A percentile compares a stretch with the other conserved stretches of the same genome.
Conservation (phyloP, 345 rosid genomes). For the Eucalyptus tenuipes region DNA sequence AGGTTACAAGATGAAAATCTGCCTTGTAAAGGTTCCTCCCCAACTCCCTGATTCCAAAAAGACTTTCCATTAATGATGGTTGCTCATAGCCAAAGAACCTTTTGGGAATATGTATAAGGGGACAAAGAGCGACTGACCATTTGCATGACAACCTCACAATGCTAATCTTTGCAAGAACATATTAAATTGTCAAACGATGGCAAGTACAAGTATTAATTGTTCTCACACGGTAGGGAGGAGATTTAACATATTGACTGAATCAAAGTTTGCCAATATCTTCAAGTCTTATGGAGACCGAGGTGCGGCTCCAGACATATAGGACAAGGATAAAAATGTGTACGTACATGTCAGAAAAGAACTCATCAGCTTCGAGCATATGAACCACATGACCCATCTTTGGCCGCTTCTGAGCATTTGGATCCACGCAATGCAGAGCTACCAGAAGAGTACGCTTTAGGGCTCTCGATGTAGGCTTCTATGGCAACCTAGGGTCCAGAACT, state of each 20-base stretch:
- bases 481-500: conserved; percentile 69
- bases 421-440: conserved; percentile 85
- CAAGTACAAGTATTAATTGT: not conserved
- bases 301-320: not conserved
- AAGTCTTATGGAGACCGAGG: too few species aligned
- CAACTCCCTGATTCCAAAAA: not conserved
- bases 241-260: not conserved
- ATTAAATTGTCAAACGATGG: not conserved
- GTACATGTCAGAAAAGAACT: conserved; percentile 59
- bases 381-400: conserved; percentile 94
- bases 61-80: not conserved
- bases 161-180: not conserved
- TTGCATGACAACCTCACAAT: not conserved
- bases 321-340: not conserved
- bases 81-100: not conserved
- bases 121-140: not conserved
- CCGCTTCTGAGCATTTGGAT: conserved; percentile 89
- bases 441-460: conserved; percentile 78
- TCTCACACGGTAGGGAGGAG: not conserved
- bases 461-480: conserved; percentile 66
- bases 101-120: not conserved
- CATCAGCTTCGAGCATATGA: conserved; percentile 97
- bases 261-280: not conserved
- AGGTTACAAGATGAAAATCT: not conserved
- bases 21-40: not conserved